These are phyloP conservation scores for Saccharomyces pastorianus DNA, from an alignment of 1,139 yeast species.

Conservation along the genomic window DNA sequence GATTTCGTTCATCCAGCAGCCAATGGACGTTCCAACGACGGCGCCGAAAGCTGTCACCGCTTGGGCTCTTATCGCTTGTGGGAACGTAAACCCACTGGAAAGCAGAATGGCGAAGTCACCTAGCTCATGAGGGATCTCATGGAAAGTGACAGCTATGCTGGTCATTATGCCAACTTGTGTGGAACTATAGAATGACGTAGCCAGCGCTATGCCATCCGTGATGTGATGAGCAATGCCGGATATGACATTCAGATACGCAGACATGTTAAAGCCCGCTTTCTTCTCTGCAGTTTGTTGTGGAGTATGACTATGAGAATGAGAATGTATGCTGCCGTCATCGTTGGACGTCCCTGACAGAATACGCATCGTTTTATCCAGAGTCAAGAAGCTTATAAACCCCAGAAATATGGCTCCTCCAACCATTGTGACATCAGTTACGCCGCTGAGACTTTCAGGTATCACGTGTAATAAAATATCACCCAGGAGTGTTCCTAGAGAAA, in stretches of 20 bases:
- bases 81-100: conserved; percentile 55
- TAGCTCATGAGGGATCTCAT: conserved; percentile 68
- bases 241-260: conserved; percentile 55
- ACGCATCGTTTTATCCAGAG: conserved; percentile 49
- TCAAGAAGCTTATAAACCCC: conserved; percentile 50
- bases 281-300: conserved; percentile 7
- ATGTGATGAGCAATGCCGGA: conserved; percentile 63
- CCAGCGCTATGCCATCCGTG: conserved; percentile 63
- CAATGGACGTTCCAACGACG: conserved; percentile 51
- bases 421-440: conserved; percentile 1
- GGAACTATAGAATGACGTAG: conserved; percentile 55
- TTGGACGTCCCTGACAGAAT: conserved; percentile 36
- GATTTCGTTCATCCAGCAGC: conserved; percentile 39
- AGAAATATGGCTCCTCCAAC: conserved; percentile 44
- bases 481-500: conserved; percentile 62
- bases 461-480: conserved; percentile 64
- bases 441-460: conserved; percentile 42
- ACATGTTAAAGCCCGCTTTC: conserved; percentile 30
- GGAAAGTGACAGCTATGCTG: conserved; percentile 57
- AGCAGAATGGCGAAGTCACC: conserved; percentile 64
- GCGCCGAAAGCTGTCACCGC: conserved; percentile 57
- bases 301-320: conserved; percentile 37
- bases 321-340: conserved; percentile 27
- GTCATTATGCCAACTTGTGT: conserved; percentile 54
- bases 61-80: conserved; percentile 56